Evolutionary conservation across 306 rosid genomes (phyloP), one percentile per base, ranked within the genome.

Genomic region (Hylodesmum podocarpum): DNA sequence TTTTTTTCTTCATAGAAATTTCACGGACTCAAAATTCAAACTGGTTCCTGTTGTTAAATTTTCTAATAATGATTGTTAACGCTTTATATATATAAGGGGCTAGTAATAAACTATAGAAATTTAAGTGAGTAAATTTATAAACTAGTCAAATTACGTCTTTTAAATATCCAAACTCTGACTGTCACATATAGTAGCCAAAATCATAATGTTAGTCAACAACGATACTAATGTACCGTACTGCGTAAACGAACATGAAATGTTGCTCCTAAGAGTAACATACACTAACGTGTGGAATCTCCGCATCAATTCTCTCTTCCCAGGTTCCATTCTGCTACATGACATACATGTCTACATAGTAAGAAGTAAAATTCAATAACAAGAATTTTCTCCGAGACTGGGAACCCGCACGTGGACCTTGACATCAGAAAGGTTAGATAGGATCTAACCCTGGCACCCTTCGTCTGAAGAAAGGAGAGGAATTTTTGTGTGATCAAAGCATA

Each of bases 401-500:
- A 31, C 71, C 16, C 70, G 40, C 82, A 78, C 77, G 83, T 74
- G 87, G 77, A 78, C 74, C 64, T 72, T 40, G 5, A 79, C 73
- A 58, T 70, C 62, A 50, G 76, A 49, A 64, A 63, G 22, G 36
- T 55, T 25, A 14, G 74, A 39, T 66, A 57, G 44, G 37, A 80
- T 80, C 71, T 58, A 59, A 27, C 53, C 76, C n/a, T 55, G 44
- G 65, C 34, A 53, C 21, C 33, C 83, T 36, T 24, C 47, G 28
- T 62, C 10, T 43, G 44, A 19, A 76, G 72, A 36, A 72, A 31
- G 72, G 50, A 39, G 25, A 76, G 43, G 66, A 62, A n/a, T 40
- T 53, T 79, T 78, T 55, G 82, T 83, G 86, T 82, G 84, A 82
- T 58, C 63, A 65, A 68, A 72, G 78, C 84, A 76, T 80, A 81